Conservation (phyloP, 2,329 filamentous ascomycete genomes). For the Aspergillus uvarum region DNA sequence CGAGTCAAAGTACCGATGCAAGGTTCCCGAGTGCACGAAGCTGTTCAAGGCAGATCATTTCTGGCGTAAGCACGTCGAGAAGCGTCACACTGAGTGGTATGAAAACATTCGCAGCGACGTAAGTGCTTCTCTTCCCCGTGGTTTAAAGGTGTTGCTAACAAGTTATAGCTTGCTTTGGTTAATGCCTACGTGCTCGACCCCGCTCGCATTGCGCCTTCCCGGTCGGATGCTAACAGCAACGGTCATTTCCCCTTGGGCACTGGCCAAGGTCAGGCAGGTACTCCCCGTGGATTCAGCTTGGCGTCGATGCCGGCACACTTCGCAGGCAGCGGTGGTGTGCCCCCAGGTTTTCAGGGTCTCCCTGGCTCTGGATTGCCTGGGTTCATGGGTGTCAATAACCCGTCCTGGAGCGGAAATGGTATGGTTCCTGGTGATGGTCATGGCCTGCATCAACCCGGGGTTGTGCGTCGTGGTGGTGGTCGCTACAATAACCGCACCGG, state of each 20-base stretch:
- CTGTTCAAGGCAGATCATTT: conserved; percentile 97
- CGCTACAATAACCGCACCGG: conserved; percentile 65
- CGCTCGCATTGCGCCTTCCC: conserved; percentile 87
- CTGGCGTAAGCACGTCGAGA: conserved; percentile 97
- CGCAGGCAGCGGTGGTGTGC: conserved; percentile 43
- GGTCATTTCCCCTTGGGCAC: conserved; percentile 86
- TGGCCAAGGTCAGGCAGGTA: conserved; percentile 74
- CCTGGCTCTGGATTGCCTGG: conserved; percentile 32
- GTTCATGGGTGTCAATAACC: conserved; percentile 32
- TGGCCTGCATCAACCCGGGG: conserved; percentile 58
- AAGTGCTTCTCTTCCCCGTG: conserved; percentile 39
- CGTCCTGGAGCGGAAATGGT: conserved; percentile 33
- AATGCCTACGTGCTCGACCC: conserved; percentile 95
- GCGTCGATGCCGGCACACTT: conserved; percentile 67
- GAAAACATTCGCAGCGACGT: conserved; percentile 80
- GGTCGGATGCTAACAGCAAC: conserved; percentile 92
- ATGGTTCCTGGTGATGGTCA: conserved; percentile 42
- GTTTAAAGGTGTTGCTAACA: conserved; percentile 32
- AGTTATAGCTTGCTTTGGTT: conserved; percentile 73
- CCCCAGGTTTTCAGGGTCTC: conserved; percentile 34
- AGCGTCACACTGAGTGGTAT: conserved; percentile 87
- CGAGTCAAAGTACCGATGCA: conserved; percentile 94
- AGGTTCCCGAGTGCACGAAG: conserved; percentile 92
- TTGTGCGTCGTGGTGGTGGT: conserved; percentile 66
- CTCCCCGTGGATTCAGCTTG: conserved; percentile 87